Conservation (phyloP, 768 basidiomycete species). For the Royoungia palumana region DNA sequence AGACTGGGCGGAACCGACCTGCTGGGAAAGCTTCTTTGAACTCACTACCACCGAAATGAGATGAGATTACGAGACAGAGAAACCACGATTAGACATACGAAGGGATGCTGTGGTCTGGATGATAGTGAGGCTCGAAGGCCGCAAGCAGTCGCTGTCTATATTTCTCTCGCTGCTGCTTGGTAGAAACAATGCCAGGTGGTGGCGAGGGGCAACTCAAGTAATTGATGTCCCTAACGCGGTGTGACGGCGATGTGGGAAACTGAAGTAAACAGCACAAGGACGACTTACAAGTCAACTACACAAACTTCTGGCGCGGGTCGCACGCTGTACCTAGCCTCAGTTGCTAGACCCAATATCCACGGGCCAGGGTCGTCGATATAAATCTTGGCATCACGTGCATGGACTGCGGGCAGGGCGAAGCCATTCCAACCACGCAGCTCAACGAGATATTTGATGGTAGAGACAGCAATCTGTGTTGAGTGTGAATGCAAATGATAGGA, state of each 20-base stretch:
- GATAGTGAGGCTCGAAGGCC: constrained; percentile 84
- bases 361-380: constrained; percentile 96
- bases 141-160: constrained; percentile 69
- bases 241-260: constrained; percentile 1
- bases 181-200: constrained; percentile 68
- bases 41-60: constrained; percentile 50
- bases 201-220: constrained; percentile 83
- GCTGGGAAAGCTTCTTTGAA: constrained; percentile 95
- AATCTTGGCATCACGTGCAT: constrained; percentile 87
- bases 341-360: constrained; percentile 90
- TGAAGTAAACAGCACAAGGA: neutral
- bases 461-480: constrained; percentile 68
- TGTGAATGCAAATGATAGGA: neutral
- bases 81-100: constrained; percentile 39
- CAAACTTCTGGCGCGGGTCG: constrained; percentile 78
- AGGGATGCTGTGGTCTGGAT: constrained; percentile 83
- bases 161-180: constrained; percentile 76
- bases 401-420: constrained; percentile 76
- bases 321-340: constrained; percentile 78
- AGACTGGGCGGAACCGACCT: constrained; percentile 85
- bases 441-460: constrained; percentile 85
- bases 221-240: constrained; percentile 62
- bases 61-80: neutral
- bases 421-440: constrained; percentile 94
- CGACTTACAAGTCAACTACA: constrained; percentile 76